Base-by-base conservation (phyloP, 306 rosid genomes). In the Albizia julibrissin region DNA sequence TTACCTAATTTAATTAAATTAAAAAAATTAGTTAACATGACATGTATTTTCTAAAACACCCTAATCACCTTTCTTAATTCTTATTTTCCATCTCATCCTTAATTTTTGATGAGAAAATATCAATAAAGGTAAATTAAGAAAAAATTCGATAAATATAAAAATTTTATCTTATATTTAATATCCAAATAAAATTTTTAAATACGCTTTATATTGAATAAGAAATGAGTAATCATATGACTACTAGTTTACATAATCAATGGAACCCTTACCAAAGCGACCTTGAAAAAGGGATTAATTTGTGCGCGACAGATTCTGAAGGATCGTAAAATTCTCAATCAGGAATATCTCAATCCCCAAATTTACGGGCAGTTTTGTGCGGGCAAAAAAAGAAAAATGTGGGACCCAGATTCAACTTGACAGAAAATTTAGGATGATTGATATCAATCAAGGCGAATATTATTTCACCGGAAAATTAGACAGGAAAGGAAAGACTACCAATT, bases 401-500 rank as follows among this genome's bases (percentile, higher is more conserved):
- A 80, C 76, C 72, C 69, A 24, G 76, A 80, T 40, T 31, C 67
- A 76, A 84, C 40, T 76, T 72, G 85, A 74, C 75, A 47, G 74
- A 84, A 81, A 81, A 49, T 80, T 21, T 56, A 79, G 11, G 46
- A 79, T 24, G 75, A 84, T 27, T 47, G 46, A 58, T 43, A n/a
- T 42, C 54, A 79, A 40, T 69, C 34, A 79, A 79, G 80, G 80
- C 69, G 80, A 66, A 76, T 79, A 82, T 79, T 75, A 82, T 72
- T 87, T 87, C 81, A 83, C 88, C 79, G 37, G 9, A 81, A 75
- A 79, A 77, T 47, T 68, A 83, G 82, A 75, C 34, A 66, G 80
- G 85, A 86, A 19, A 8, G 47, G 84, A 85, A 22, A 27, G 14
- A 0, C 76, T 75, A 72, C 78, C 77, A 75, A 85, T 80, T 76